Base-by-base conservation (phyloP, 805 yeast genomes). In the Clavispora carvajalis region DNA sequence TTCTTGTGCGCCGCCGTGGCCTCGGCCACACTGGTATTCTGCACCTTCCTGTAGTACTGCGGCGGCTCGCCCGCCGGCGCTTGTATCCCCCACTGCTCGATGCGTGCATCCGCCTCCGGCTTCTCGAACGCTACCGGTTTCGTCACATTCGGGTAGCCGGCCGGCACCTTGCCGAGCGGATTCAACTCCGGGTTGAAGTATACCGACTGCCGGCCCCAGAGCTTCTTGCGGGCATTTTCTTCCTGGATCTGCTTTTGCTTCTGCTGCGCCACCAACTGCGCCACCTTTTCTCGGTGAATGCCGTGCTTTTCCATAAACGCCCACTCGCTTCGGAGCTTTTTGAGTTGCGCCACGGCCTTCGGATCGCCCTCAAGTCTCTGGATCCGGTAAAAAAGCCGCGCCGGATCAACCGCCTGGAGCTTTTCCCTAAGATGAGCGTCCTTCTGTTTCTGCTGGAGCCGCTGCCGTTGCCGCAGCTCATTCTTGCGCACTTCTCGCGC, bases 181-280 rank as follows among this genome's bases (percentile, higher is more conserved):
- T 82, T 82, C 63, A 83, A 71, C 45, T 81, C 85, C 4, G 82
- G 79, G 49, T 82, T 82, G 57, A 76, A 80, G 53, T 74, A 82
- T 1, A 79, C 64, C 7, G 85, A 79, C 28, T 67, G 59, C 22
- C 48, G 52, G 2, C 80, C 82, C 50, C 75, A 59, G 7, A 64
- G 58, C 37, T 53, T 65, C 45, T 43, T 50, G n/a, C 40, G 45
- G 34, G 41, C 53, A 30, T 39, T 41, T 23, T 43, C 42, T 31
- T 48, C 44, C 24, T 51, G 45, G 23, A 41, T 39, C 31, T 53
- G 48, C 24, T 54, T 50, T 29, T 39, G 33, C 36, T 58, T 53
- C 19, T 49, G 23, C 36, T 45, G 44, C 33, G 43, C 55, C 21
- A 65, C 39, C 35, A 65, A 58, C 2, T 45, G 30, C 5, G 49